A percentile compares a stretch with the other conserved stretches of the same genome.
phyloP scores from a whole-genome alignment of 139 green algal species.

The Haematococcus sp. region DNA sequence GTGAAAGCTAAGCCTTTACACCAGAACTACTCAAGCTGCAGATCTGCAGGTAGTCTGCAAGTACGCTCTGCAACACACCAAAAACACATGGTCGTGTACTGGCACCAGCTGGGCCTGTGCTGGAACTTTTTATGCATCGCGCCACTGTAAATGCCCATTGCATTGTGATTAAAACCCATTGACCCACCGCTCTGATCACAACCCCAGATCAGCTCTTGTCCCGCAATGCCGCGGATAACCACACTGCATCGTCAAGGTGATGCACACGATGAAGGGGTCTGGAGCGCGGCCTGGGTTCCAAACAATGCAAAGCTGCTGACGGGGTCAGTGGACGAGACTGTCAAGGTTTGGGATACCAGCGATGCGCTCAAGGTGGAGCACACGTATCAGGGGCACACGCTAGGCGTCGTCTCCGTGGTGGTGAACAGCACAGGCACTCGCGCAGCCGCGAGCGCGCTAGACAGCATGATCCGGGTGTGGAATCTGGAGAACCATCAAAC shows the following conservation, averaged over 20 bases:
- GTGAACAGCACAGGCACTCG: constrained; percentile 62
- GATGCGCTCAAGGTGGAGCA: constrained; percentile 37
- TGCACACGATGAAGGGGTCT: constrained; percentile 83
- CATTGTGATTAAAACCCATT: no score
- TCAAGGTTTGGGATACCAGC: constrained; percentile 68
- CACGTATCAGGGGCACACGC: constrained; percentile 65
- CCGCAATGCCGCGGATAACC: constrained; percentile 17
- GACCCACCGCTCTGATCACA: no score
- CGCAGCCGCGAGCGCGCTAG: constrained; percentile 74
- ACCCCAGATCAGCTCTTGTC: no score
- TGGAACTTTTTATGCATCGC: no score
- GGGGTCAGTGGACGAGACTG: constrained; percentile 79
- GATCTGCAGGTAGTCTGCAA: no score
- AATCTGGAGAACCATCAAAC: constrained; percentile 48
- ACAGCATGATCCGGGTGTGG: constrained; percentile 82
- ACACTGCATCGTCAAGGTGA: constrained; percentile 49
- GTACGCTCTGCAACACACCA: no score
- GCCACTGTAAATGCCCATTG: no score
- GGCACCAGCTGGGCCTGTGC: no score
- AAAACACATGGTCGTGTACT: no score
- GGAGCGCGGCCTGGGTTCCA: constrained; percentile 69
- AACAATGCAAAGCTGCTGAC: constrained; percentile 60
- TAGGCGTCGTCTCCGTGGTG: constrained; percentile 82
- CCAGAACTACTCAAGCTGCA: no score
- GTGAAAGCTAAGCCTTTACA: no score